Base-by-base conservation (phyloP, 2,329 filamentous ascomycete species). In the Penicillium sp. region DNA sequence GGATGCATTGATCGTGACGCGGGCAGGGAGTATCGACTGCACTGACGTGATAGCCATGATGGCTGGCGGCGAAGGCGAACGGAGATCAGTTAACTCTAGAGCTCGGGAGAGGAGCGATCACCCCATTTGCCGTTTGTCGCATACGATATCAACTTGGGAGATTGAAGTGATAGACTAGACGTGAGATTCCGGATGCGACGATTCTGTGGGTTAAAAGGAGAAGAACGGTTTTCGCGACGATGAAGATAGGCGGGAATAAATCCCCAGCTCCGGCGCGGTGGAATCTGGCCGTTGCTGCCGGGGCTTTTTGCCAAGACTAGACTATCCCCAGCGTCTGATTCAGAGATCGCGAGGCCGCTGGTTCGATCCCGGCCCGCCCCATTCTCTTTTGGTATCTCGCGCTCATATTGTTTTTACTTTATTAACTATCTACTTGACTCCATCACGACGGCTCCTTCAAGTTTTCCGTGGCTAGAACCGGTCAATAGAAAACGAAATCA, bases 361-460 rank as follows among this genome's bases (percentile, higher is more conserved):
- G 26, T 26, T 26, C 26, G 26, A 26, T 26, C 26, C 26, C 26
- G 26, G 26, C 26, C 26, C 26, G 26, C 26, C 26, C 26, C 26
- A 26, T 26, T 26, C 26, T 26, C 26, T 6, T 4, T 26, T 26
- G 3, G 26, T 26, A 26, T 26, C 21, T 21, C 26, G 26, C 3
- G 26, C 26, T 26, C 26, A 26, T 26, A 26, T 26, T 26, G 5
- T 4, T 26, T 26, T 26, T 26, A 26, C 26, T 26, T 26, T 4
- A 26, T 26, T 26, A 26, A 26, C 26, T 26, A 26, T 26, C 26
- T 26, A 26, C 26, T 26, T 26, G 26, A 26, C 26, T 49, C n/a
- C 26, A 56, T 84, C 74, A 92, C 62, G 88, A 85, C 3, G 92
- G 91, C 26, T 94, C 91, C 74, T 93, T 91, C 47, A 96, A 79